Evolutionary conservation across 2,329 filamentous ascomycete species (phyloP), one percentile per base, ranked within the genome.

Genomic region (Cercospora sp.): DNA sequence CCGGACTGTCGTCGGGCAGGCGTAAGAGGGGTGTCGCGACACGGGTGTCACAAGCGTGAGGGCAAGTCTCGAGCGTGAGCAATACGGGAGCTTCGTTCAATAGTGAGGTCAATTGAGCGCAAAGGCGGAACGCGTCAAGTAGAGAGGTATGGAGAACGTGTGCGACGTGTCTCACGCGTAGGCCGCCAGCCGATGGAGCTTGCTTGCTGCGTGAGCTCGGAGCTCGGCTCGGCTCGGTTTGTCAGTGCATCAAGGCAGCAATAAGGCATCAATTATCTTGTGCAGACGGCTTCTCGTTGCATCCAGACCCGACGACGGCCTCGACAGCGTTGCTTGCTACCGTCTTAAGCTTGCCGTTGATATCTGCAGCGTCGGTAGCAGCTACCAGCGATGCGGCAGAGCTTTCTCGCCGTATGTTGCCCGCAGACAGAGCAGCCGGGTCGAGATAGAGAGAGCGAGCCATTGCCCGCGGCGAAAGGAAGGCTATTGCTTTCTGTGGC

Each of bases 381-480:
- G 18, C 45, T 51, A 13, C 20, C 45, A 51, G 42, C 45, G 18
- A 12, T 28, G 31, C 28, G 18, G 33, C 36, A 33, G 31, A 60
- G 58, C 58, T 23, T 16, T 60, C 33, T 42, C 58, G 33, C 33
- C 30, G 20, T 39, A 42, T 33, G 5, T 33, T 42, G 36, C 36
- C 36, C 36, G 58, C 45, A 23, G 45, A 51, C 18, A 18, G n/a
- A 12, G 31, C 59, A 16, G 31, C 36, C 20, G 59, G 33, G 13
- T 12, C 13, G 8, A 39, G 31, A 26, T 16, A n/a, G 31, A 31
- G 18, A 23, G 9, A 20, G 9, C 59, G 18, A 53, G 45, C 33
- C 60, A 26, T 63, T 57, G 58, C 58, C 64, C 64, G 60, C 64
- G 64, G 64, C 59, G 64, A 57, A 26, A 23, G 61, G 20, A 63